A percentile compares a stretch with the other conserved stretches of the same genome.
phyloP scores from a whole-genome alignment of 2,329 filamentous ascomycete species.

The Cladosporium halotolerans region DNA sequence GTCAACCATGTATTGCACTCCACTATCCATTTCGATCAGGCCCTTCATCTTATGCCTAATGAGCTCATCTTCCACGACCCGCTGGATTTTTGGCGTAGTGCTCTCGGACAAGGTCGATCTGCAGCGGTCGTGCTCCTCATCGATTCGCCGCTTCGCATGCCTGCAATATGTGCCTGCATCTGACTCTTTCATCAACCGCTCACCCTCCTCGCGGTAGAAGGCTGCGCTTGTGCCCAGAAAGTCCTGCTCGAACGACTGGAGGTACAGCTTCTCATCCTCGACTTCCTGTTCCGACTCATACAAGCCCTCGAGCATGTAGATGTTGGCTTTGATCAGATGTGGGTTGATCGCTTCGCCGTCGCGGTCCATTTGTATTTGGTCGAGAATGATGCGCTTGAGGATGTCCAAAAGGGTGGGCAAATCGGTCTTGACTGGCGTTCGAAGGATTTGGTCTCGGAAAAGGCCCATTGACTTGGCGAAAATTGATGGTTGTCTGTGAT shows the following conservation, averaged over 20 bases:
- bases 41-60: constrained; percentile 72
- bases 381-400: constrained; percentile 74
- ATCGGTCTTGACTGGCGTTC: constrained; percentile 47
- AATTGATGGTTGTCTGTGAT: constrained; percentile 68
- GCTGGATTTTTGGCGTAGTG: constrained; percentile 66
- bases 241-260: constrained; percentile 71
- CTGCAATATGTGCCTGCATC: constrained; percentile 79
- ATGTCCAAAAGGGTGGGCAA: constrained; percentile 60
- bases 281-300: constrained; percentile 76
- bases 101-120: constrained; percentile 69
- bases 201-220: constrained; percentile 74
- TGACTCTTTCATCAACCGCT: constrained; percentile 65
- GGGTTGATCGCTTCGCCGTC: constrained; percentile 85
- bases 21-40: constrained; percentile 80
- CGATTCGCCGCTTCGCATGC: constrained; percentile 65
- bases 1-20: constrained; percentile 83
- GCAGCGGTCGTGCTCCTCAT: constrained; percentile 77
- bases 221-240: constrained; percentile 64
- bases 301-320: constrained; percentile 82
- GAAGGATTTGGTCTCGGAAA: constrained; percentile 80
- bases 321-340: constrained; percentile 71
- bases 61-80: constrained; percentile 73
- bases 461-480: constrained; percentile 79
- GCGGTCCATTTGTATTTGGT: constrained; percentile 88
- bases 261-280: constrained; percentile 74